Conservation (phyloP, 108 stramenopile genomes). For the Schizochytrium sp. region DNA sequence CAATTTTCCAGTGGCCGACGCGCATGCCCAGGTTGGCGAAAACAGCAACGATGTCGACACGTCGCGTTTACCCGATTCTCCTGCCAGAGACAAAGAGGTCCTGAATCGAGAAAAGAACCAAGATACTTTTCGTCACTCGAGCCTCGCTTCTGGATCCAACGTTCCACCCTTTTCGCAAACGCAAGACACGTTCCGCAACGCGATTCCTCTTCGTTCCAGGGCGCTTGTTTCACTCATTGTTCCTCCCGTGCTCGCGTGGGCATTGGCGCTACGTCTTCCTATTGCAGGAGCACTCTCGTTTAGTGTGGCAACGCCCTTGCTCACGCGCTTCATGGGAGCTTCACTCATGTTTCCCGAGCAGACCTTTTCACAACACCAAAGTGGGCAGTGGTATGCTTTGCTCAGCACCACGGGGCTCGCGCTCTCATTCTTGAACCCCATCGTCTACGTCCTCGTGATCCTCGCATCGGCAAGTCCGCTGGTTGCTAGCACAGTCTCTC, state of each 20-base stretch:
- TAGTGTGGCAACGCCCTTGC: not conserved
- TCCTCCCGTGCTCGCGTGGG: not conserved
- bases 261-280: not conserved
- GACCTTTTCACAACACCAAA: not conserved
- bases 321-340: not conserved
- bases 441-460: not conserved
- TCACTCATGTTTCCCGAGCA: not conserved
- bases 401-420: not conserved
- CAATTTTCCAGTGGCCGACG: no score
- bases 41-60: no score
- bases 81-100: no score
- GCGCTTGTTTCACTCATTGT: not conserved
- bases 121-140: no score
- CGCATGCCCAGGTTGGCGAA: no score
- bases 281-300: not conserved
- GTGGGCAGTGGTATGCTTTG: not conserved
- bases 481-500: not conserved
- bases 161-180: no score
- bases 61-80: no score
- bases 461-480: not conserved
- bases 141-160: no score
- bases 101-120: no score
- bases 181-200: not conserved
- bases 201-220: not conserved
- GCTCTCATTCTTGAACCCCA: not conserved